phyloP scores from a whole-genome alignment of 441 rosid species.

The Aleurites moluccanus region DNA sequence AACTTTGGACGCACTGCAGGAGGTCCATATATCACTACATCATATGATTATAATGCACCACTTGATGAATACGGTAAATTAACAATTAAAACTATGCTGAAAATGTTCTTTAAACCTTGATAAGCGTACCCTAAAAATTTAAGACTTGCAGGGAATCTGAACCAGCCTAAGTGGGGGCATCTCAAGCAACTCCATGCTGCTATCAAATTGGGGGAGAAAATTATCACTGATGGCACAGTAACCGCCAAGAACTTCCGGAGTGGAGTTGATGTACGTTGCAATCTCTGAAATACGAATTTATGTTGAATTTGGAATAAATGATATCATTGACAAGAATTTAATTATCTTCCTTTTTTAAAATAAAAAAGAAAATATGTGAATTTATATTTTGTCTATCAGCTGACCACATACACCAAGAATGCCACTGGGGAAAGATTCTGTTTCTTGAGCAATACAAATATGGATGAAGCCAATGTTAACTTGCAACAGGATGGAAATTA shows the following conservation, averaged over 20 bases:
- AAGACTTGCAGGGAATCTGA: constrained; percentile 48
- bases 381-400: constrained; percentile 36
- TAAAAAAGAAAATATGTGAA: no score
- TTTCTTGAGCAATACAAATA: constrained; percentile 69
- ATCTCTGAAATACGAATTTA: no score
- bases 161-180: constrained; percentile 88
- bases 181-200: constrained; percentile 75
- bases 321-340: no score
- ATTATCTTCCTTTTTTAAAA: background rate
- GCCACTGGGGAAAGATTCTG: constrained; percentile 56
- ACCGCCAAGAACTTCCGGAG: constrained; percentile 41
- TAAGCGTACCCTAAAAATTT: no score
- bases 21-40: constrained; percentile 80
- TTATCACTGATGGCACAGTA: constrained; percentile 43
- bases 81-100: no score
- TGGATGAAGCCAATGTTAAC: constrained; percentile 50
- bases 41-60: constrained; percentile 91
- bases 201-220: constrained; percentile 63
- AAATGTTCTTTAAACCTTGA: no score
- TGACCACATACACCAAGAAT: constrained; percentile 54
- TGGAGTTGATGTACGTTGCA: constrained; percentile 17
- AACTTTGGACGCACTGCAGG: constrained; percentile 92
- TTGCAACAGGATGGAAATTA: constrained; percentile 64
- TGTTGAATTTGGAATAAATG: background rate
- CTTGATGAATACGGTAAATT: constrained; percentile 80